A percentile compares a stretch with the other conserved stretches of the same genome.
These are phyloP conservation scores for Penicillium sp. DNA, from an alignment of 2,329 filamentous ascomycete genomes.

Conservation along the genomic window DNA sequence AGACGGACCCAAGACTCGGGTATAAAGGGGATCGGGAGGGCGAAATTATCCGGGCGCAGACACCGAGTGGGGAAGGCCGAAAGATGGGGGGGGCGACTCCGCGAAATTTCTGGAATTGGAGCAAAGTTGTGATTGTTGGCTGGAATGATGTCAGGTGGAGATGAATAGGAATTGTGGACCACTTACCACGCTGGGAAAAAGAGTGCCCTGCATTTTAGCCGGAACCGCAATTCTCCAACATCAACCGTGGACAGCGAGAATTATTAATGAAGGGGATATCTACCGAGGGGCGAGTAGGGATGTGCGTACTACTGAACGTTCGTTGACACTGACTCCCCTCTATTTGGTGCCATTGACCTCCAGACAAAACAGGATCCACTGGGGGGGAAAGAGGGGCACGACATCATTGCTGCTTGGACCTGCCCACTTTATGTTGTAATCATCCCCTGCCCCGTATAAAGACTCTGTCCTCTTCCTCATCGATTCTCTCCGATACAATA, in stretches of 20 bases:
- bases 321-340: neutral
- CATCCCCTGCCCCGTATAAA: slow-evolving; percentile 9
- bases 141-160: too few species aligned
- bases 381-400: slow-evolving; percentile 3
- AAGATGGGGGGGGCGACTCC: neutral
- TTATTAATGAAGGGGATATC: neutral
- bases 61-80: neutral
- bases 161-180: neutral
- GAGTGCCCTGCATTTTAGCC: slow-evolving; percentile 9
- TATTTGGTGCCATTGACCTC: neutral
- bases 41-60: slow-evolving; percentile 17
- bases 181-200: neutral
- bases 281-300: neutral
- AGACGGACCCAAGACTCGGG: slow-evolving; percentile 10
- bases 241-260: neutral
- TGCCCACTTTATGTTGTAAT: slow-evolving; percentile 18
- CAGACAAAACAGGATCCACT: neutral
- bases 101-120: slow-evolving; percentile 10
- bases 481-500: neutral
- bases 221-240: neutral
- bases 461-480: neutral
- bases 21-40: slow-evolving; percentile 12
- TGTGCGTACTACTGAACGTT: neutral
- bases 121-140: too few species aligned
- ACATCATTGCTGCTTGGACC: slow-evolving; percentile 27